Conservation (phyloP, 2,329 filamentous ascomycete genomes). For the Calonectria hongkongensis region DNA sequence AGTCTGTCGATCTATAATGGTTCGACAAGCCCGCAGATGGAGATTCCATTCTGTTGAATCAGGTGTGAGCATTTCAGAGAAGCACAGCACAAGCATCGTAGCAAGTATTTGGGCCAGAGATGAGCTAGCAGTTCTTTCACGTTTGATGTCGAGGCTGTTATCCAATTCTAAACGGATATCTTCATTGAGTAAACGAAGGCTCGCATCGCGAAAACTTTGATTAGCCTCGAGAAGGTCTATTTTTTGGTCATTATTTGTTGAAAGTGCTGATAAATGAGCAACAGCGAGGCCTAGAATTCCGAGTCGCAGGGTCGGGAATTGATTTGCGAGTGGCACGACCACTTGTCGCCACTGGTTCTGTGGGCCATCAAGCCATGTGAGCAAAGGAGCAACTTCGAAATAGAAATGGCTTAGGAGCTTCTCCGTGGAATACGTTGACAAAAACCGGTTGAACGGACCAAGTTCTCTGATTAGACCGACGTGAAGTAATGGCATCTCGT, state of each 20-base stretch:
- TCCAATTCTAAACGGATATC: slow-evolving; percentile 32
- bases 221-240: slow-evolving; percentile 26
- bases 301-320: slow-evolving; percentile 45
- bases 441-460: not conserved
- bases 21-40: slow-evolving; percentile 31
- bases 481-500: not conserved
- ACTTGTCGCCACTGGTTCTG: slow-evolving; percentile 45
- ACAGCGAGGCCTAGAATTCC: slow-evolving; percentile 41
- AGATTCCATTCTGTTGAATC: slow-evolving; percentile 34
- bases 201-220: slow-evolving; percentile 23
- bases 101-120: slow-evolving; percentile 32
- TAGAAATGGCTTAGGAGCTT: slow-evolving; percentile 46
- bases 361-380: slow-evolving; percentile 50
- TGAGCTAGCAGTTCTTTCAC: not conserved
- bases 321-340: slow-evolving; percentile 35
- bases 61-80: slow-evolving; percentile 29
- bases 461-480: not conserved
- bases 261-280: slow-evolving; percentile 26
- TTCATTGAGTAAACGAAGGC: slow-evolving; percentile 30
- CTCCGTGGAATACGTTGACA: slow-evolving; percentile 36
- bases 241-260: not conserved
- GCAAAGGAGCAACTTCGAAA: slow-evolving; percentile 43
- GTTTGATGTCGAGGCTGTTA: not conserved
- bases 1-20: slow-evolving; percentile 25
- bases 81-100: slow-evolving; percentile 32